Conservation (phyloP, 2,329 filamentous ascomycete species). For the Neurospora crassa region DNA sequence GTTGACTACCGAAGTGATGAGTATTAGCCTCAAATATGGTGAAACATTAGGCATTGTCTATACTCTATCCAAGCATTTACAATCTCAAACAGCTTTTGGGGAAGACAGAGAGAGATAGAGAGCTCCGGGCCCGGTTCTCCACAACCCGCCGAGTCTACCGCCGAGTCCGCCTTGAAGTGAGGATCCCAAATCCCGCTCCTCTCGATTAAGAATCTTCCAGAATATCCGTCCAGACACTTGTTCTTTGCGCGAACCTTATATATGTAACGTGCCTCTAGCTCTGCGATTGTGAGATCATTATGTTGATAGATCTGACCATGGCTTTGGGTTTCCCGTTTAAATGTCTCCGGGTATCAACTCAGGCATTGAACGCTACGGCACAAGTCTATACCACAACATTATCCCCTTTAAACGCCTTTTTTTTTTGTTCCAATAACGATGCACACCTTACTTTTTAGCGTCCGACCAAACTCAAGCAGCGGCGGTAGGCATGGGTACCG, state of each 20-base stretch:
- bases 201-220: no score
- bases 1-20: neutral
- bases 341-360: neutral
- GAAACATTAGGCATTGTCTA: neutral
- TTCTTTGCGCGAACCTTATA: no score
- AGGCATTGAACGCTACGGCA: neutral
- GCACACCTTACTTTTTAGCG: neutral
- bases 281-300: neutral
- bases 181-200: neutral
- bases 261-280: neutral
- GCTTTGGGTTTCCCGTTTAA: neutral
- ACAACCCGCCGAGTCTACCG: neutral
- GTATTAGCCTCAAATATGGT: neutral
- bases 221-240: no score
- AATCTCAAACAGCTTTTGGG: neutral
- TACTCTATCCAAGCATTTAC: neutral
- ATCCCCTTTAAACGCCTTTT: neutral
- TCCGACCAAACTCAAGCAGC: neutral
- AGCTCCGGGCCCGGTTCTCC: neutral
- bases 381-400: neutral
- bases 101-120: neutral
- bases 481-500: slow-evolving; percentile 45
- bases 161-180: neutral
- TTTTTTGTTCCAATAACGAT: neutral
- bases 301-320: slow-evolving; percentile 1